A percentile compares a stretch with the other conserved stretches of the same genome.
phyloP scores from a whole-genome alignment of 2,329 filamentous ascomycete species.

The Aspergillus sp. region DNA sequence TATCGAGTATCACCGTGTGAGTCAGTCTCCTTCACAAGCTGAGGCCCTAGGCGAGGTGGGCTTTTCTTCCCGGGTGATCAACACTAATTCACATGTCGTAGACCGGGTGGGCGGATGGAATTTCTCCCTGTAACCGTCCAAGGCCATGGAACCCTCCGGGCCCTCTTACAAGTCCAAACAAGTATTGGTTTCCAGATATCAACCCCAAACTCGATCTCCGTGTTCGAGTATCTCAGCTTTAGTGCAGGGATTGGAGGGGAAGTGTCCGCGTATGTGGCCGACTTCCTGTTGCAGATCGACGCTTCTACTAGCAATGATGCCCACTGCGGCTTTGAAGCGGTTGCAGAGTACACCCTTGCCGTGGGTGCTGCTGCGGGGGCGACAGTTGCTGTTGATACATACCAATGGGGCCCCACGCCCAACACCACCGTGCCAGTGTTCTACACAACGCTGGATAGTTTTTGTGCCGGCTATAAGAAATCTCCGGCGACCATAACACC shows the following conservation, averaged over 20 bases:
- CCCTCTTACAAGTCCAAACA: conserved; percentile 6
- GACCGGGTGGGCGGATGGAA: conserved; percentile 9
- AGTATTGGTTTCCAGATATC: conserved; percentile 10
- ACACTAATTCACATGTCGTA: background rate
- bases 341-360: conserved; percentile 10
- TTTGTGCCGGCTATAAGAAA: conserved; percentile 2
- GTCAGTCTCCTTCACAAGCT: background rate
- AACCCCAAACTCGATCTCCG: background rate
- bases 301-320: background rate
- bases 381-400: conserved; percentile 9
- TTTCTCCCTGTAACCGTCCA: conserved; percentile 7
- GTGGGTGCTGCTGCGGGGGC: conserved; percentile 10
- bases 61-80: too few relatives aligned
- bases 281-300: conserved; percentile 5
- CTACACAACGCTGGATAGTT: conserved; percentile 11
- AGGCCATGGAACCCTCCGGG: conserved; percentile 6
- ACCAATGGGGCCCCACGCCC: conserved; percentile 9
- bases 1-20: conserved; percentile 10
- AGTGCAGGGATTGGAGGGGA: conserved; percentile 5
- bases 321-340: conserved; percentile 3
- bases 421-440: conserved; percentile 9
- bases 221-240: background rate
- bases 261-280: conserved; percentile 9
- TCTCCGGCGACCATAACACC: background rate
- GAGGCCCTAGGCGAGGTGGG: too few relatives aligned